Evolutionary conservation across 129 eudicot species (phyloP), one percentile per base, ranked within the genome.

Genomic region (Mikania micrantha): DNA sequence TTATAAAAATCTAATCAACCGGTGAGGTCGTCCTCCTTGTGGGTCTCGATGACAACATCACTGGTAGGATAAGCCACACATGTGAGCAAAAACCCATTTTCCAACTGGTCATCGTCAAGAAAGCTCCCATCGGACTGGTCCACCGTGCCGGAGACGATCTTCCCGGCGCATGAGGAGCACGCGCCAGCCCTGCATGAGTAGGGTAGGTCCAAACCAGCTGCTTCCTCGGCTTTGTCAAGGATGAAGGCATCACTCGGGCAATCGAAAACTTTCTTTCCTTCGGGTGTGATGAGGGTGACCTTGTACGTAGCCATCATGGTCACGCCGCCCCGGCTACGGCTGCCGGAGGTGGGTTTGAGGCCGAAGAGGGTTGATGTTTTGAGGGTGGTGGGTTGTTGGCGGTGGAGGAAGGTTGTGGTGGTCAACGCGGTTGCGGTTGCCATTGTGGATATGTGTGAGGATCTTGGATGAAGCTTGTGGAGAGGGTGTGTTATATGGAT

Each of bases 251-350:
- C 92, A 21, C 52, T 70, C 0, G 88, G 83, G 87, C 83, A 72
- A 0, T 91, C 82, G 50, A 81, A 41, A 31, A 57, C 83, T 6
- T 39, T 20, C n/a, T 34, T 74, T 0, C 97, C 97, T 0, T 72
- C 83, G 1, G 95, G 97, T 2, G 97, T 90, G 3, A 84, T 54
- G n/a, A 90, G 80, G 67, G 79, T 90, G 68, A 90, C 91, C 52
- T 73, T 21, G 76, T n/a, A n/a, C n/a, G n/a, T n/a, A n/a, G n/a
- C n/a, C n/a, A n/a, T n/a, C n/a, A n/a, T n/a, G n/a, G n/a, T 76
- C 5, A 66, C 62, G 24, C 86, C 70, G 20, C 80, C 78, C 7
- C n/a, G n/a, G n/a, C n/a, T n/a, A n/a, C 78, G 50, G 44, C 22
- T 10, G 5, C 24, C 32, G 39, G 72, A 32, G 38, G 0, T 57